phyloP scores from a whole-genome alignment of 2,329 filamentous ascomycete species.

The Mollisia scopiformis region DNA sequence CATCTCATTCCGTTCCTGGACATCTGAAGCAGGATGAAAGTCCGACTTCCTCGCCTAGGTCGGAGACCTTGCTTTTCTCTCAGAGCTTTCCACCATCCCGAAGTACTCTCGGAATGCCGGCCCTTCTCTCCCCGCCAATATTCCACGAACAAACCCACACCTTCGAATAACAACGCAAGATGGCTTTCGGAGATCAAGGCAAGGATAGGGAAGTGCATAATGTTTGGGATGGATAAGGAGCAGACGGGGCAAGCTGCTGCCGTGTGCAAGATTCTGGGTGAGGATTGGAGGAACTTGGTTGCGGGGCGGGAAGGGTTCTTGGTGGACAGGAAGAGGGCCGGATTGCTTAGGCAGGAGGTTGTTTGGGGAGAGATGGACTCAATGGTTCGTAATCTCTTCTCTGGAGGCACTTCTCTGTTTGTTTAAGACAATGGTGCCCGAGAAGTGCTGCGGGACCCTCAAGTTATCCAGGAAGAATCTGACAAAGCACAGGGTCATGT shows the following conservation, averaged over 20 bases:
- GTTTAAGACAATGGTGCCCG: too few relatives aligned
- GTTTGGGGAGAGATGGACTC: conserved; percentile 84
- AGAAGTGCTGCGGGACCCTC: too few relatives aligned
- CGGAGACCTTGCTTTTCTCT: neutral
- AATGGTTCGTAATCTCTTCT: conserved; percentile 51
- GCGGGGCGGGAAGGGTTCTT: conserved; percentile 78
- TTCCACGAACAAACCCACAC: conserved; percentile 18
- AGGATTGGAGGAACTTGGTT: conserved; percentile 72
- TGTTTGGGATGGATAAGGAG: conserved; percentile 65
- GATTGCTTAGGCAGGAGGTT: conserved; percentile 68
- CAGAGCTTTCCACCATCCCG: neutral
- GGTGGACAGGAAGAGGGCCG: conserved; percentile 61
- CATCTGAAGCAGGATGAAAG: conserved; percentile 16
- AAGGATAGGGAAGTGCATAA: conserved; percentile 74
- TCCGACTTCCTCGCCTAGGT: conserved; percentile 1
- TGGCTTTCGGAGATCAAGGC: conserved; percentile 73
- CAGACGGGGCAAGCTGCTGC: conserved; percentile 61
- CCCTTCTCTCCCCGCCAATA: neutral
- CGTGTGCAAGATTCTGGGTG: conserved; percentile 62
- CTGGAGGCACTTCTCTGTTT: too few relatives aligned
- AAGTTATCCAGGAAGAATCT: neutral
- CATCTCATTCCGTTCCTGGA: neutral
- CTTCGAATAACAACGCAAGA: conserved; percentile 30
- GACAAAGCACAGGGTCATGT: conserved; percentile 65
- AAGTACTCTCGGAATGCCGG: neutral